A percentile compares a stretch with the other conserved stretches of the same genome.
phyloP scores from a whole-genome alignment of 352 stramenopile genomes.

The Pythium rishiriense region DNA sequence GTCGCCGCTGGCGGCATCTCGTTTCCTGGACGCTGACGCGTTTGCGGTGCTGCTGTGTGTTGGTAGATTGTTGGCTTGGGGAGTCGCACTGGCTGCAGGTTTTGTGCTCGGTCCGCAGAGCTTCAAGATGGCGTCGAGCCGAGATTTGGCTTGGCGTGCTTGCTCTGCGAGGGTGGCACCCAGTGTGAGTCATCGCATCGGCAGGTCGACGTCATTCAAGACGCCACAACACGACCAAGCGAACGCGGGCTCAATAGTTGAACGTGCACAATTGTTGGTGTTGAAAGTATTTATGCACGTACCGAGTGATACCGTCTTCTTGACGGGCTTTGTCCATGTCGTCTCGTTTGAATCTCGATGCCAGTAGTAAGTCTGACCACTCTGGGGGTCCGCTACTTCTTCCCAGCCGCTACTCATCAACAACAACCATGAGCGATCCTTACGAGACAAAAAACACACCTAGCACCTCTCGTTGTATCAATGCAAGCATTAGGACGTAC shows the following conservation, averaged over 20 bases:
- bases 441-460: neutral
- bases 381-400: slow-evolving; percentile 53
- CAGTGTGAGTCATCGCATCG: neutral
- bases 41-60: neutral
- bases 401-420: slow-evolving; percentile 53
- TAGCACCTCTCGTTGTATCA: too few relatives aligned
- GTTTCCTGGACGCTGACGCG: neutral
- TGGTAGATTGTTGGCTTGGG: neutral
- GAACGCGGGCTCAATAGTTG: too few relatives aligned
- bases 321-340: slow-evolving; percentile 58
- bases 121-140: slow-evolving; percentile 30
- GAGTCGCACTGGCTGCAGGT: neutral
- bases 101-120: slow-evolving; percentile 24
- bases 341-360: slow-evolving; percentile 75
- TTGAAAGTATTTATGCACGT: neutral
- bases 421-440: neutral
- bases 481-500: slow-evolving; percentile 5
- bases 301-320: slow-evolving; percentile 58
- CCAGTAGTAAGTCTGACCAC: slow-evolving; percentile 71
- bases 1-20: neutral
- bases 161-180: slow-evolving; percentile 13
- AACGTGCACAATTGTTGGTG: too few relatives aligned
- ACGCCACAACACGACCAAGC: too few relatives aligned
- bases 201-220: neutral
- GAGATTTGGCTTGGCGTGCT: slow-evolving; percentile 30